Percentiles rank a stretch among this genome's conserved stretches.
phyloP scores from a whole-genome alignment of 2,329 filamentous ascomycete species.

The Pyrenochaeta sp. region DNA sequence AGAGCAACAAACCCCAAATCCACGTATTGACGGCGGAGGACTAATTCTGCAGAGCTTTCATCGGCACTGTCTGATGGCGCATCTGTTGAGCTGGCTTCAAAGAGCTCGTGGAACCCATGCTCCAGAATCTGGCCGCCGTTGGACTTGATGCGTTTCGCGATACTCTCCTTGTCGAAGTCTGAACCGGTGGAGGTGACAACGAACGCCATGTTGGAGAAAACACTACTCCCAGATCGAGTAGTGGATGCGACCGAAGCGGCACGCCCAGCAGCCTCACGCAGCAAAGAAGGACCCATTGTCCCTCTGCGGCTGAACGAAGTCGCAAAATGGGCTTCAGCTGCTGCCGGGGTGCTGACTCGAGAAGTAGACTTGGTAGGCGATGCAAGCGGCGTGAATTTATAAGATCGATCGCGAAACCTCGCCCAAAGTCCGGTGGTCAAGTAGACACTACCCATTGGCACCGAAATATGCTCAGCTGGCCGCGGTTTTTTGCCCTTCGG shows the following conservation, averaged over 20 bases:
- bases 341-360: conserved; percentile 32
- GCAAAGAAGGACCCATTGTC: conserved; percentile 28
- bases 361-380: conserved; percentile 27
- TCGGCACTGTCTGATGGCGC: conserved; percentile 19
- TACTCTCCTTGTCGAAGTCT: conserved; percentile 61
- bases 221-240: conserved; percentile 38
- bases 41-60: conserved; percentile 50
- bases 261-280: conserved; percentile 35
- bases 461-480: conserved; percentile 40
- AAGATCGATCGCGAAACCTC: conserved; percentile 50
- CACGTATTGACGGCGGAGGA: conserved; percentile 61
- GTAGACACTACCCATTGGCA: conserved; percentile 53
- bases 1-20: conserved; percentile 80
- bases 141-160: conserved; percentile 69
- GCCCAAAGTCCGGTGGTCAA: conserved; percentile 54
- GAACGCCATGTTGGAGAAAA: conserved; percentile 87
- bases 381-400: conserved; percentile 29
- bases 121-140: conserved; percentile 77
- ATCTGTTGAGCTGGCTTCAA: conserved; percentile 59
- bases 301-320: conserved; percentile 59
- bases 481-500: conserved; percentile 20
- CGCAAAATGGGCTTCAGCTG: conserved; percentile 52
- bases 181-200: conserved; percentile 74
- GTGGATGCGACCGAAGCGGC: conserved; percentile 39
- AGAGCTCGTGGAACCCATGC: conserved; percentile 82